Evolutionary conservation across 2,329 filamentous ascomycete genomes (phyloP), one percentile per base, ranked within the genome.

Genomic region (Ascochyta fabae): DNA sequence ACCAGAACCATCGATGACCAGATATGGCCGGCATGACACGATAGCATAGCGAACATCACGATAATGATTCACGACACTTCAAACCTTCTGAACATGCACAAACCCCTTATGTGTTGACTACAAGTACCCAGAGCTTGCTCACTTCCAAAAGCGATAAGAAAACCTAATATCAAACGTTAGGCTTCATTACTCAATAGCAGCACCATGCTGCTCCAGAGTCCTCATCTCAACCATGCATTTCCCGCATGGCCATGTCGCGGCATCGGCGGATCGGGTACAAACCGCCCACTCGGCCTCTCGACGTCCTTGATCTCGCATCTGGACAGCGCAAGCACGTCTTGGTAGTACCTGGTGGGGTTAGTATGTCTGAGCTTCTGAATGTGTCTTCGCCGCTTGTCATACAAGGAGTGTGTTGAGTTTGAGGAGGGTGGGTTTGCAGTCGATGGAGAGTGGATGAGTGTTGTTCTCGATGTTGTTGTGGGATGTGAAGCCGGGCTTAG

Each of bases 231-330:
- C 40, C 45, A 35, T 33, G 40, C 22, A 26, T 38, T 46, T 33
- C 26, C 34, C 23, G 41, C 27, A 42, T 15, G 22, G 15, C 12
- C 15, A 13, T 46, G 6, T 5, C 8, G 33, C 4, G 13, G 34
- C 16, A 22, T 13, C 43, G 24, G 26, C 6, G 54, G 58, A 26
- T 65, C 53, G 2, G 22, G 23, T 10, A 66, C 48, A 10, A n/a
- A 31, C 7, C 47, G 23, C 12, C 59, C 61, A 6, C 48, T 45
- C 10, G 34, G 36, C 9, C 58, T 59, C 8, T 58, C 48, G 6
- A 41, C 34, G 5, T 59, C 47, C 26, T 39, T 48, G 6, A 64
- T 53, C 46, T 64, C 57, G 34, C 53, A 46, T n/a, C 65, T 53
- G 3, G 49, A 58, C 5, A 64, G 22, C 5, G 22, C 27, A 10